Conservation (phyloP, 2,329 filamentous ascomycete genomes). For the Diaporthe helianthi region DNA sequence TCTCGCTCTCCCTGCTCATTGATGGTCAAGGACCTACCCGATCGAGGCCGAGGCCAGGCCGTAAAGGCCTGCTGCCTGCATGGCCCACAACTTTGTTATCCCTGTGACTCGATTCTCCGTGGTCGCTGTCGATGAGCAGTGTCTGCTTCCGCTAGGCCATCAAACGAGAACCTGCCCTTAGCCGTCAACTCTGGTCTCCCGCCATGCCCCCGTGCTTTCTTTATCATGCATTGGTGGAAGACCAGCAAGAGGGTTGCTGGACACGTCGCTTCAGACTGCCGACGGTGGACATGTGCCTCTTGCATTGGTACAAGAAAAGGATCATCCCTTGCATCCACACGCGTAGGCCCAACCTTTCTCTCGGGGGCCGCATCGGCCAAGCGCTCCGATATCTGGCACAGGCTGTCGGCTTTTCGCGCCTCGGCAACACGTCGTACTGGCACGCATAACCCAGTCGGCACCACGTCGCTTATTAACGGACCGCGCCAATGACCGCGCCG, state of each 20-base stretch:
- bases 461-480: conserved; percentile 6
- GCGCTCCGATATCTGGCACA: background rate
- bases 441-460: background rate
- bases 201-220: background rate
- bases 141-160: background rate
- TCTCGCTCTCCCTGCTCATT: background rate
- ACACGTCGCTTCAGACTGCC: background rate
- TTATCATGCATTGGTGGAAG: background rate
- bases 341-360: too few species aligned
- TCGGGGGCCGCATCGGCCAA: background rate
- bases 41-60: conserved; percentile 6
- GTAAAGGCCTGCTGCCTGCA: background rate
- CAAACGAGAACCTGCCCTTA: background rate
- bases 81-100: conserved; percentile 11
- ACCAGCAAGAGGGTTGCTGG: background rate
- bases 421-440: conserved; percentile 2
- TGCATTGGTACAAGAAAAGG: background rate
- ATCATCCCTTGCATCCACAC: background rate
- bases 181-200: background rate
- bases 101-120: conserved; percentile 19
- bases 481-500: background rate
- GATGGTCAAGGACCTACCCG: background rate
- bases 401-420: background rate
- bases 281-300: too few species aligned
- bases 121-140: background rate